These are phyloP conservation scores for Candida glaebosa DNA, from an alignment of 805 yeast species.

Conservation along the genomic window DNA sequence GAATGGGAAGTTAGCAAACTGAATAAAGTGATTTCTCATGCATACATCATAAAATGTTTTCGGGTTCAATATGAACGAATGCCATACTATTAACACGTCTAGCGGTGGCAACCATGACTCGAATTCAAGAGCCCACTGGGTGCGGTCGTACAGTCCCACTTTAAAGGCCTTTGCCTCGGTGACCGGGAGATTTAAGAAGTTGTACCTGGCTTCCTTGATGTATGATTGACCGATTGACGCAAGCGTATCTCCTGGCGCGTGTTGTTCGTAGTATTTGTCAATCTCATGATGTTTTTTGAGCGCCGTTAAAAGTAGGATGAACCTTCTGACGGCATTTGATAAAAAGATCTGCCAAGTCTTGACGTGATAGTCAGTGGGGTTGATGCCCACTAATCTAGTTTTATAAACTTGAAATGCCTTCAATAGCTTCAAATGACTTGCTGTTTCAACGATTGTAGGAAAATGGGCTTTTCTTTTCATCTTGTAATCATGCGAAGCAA, in stretches of 20 bases:
- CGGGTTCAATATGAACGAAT: conserved; percentile 18
- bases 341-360: conserved; percentile 21
- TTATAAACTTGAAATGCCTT: conserved; percentile 19
- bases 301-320: conserved; percentile 18
- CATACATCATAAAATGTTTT: conserved; percentile 13
- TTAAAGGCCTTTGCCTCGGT: too few relatives aligned
- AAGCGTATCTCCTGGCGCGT: too few relatives aligned
- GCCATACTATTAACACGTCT: conserved; percentile 23
- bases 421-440: conserved; percentile 21
- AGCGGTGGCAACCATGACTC: conserved; percentile 14
- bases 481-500: neutral
- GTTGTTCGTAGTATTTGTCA: neutral
- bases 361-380: conserved; percentile 5
- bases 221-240: too few relatives aligned
- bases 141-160: neutral
- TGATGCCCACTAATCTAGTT: conserved; percentile 6
- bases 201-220: too few relatives aligned
- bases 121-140: neutral
- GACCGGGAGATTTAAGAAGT: too few relatives aligned
- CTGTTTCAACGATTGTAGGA: conserved; percentile 11
- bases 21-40: conserved; percentile 9
- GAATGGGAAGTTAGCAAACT: conserved; percentile 11
- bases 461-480: neutral
- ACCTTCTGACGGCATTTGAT: conserved; percentile 20
- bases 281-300: conserved; percentile 2